Percentiles rank a stretch among this genome's conserved stretches.
phyloP scores from a whole-genome alignment of 495 filamentous ascomycete genomes.

The Neurospora sp. region DNA sequence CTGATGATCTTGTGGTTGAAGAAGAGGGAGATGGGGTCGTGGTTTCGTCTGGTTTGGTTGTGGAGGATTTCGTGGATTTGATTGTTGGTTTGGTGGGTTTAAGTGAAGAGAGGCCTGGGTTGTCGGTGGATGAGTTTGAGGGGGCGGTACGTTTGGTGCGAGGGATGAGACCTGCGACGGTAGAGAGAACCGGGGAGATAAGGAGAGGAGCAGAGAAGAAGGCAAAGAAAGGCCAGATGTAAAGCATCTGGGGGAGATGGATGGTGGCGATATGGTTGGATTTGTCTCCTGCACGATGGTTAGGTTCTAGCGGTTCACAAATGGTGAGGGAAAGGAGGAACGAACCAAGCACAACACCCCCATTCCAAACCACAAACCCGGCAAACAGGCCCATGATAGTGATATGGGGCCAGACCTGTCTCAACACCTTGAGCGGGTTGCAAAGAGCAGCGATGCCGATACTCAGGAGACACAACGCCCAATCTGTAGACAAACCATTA shows the following conservation, averaged over 20 bases:
- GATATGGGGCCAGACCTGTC: constrained; percentile 56
- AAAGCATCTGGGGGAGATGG: constrained; percentile 88
- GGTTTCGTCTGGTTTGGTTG: neutral
- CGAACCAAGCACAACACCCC: constrained; percentile 79
- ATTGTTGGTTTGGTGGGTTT: neutral
- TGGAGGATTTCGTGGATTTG: neutral
- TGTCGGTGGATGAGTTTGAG: neutral
- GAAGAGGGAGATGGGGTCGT: neutral
- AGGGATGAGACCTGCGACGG: neutral
- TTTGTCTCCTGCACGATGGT: constrained; percentile 59
- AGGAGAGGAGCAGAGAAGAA: constrained; percentile 86
- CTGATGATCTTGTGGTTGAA: neutral
- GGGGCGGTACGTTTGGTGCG: neutral
- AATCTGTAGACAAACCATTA: constrained; percentile 19
- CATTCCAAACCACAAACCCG: constrained; percentile 74
- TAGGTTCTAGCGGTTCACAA: neutral
- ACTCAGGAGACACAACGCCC: constrained; percentile 45
- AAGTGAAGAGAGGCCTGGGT: neutral
- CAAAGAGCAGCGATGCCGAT: constrained; percentile 45
- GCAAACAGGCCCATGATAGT: constrained; percentile 58
- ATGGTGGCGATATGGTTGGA: constrained; percentile 82
- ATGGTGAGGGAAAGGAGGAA: neutral
- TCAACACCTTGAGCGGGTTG: constrained; percentile 39
- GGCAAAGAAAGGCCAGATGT: constrained; percentile 77
- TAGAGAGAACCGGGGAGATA: constrained; percentile 11